phyloP scores from a whole-genome alignment of 768 basidiomycete species.

The Phlebiopsis flavidoalba region DNA sequence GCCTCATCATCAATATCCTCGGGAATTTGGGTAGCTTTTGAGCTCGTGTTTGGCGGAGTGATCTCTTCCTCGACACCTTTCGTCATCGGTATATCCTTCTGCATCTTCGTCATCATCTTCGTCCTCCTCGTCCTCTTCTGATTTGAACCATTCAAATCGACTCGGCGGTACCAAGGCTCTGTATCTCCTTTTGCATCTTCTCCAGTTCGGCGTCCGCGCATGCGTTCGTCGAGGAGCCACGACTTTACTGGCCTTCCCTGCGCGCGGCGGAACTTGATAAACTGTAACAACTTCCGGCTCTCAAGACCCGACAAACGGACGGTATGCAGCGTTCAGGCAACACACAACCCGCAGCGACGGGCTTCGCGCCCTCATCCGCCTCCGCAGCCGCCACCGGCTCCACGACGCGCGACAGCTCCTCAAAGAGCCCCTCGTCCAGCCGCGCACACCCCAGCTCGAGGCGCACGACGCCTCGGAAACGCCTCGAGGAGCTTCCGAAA shows the following conservation, averaged over 20 bases:
- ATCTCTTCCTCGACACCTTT: conserved; percentile 5
- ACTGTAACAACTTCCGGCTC: conserved; percentile 8
- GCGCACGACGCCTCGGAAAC: conserved; percentile 28
- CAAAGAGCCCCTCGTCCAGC: conserved; percentile 31
- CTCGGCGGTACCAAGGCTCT: conserved; percentile 9
- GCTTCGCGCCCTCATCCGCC: conserved; percentile 22
- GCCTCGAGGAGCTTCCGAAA: conserved; percentile 21
- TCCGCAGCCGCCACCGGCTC: conserved; percentile 40
- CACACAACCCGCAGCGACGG: conserved; percentile 9
- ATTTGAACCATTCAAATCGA: conserved; percentile 17
- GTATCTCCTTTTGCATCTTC: conserved; percentile 8
- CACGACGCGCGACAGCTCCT: conserved; percentile 28
- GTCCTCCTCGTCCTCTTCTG: conserved; percentile 18
- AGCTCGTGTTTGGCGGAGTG: too few species aligned
- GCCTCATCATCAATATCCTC: background rate
- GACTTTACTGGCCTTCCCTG: conserved; percentile 11
- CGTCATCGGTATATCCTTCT: conserved; percentile 15
- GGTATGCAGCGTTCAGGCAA: conserved; percentile 17
- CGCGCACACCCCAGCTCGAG: conserved; percentile 35
- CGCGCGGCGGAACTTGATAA: conserved; percentile 11
- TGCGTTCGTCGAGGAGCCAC: conserved; percentile 18
- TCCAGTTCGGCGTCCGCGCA: conserved; percentile 15
- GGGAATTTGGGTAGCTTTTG: background rate
- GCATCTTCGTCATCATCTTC: conserved; percentile 10
- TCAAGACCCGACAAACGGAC: conserved; percentile 14